Percentiles rank a stretch among this genome's conserved stretches.
Conservation (phyloP, 345 rosid genomes). For the Arabis alpina region DNA sequence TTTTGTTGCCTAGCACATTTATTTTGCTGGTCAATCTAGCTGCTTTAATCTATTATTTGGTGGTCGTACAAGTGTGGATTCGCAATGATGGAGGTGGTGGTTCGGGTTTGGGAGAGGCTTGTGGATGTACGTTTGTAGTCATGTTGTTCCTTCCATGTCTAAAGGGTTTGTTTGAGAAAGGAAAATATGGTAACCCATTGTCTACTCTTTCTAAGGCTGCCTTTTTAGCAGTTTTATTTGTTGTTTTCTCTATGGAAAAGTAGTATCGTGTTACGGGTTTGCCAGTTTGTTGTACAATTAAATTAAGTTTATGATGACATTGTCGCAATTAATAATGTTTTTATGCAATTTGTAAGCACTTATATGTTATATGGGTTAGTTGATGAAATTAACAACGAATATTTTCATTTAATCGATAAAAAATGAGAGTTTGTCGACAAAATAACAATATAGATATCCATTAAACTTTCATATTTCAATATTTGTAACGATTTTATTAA, state of each 20-base stretch:
- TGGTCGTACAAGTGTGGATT: slow-evolving; percentile 28
- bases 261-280: not conserved
- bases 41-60: slow-evolving; percentile 28
- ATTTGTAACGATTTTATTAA: too few species aligned
- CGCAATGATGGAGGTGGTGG: slow-evolving; percentile 25
- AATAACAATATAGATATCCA: too few species aligned
- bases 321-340: too few species aligned
- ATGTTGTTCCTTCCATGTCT: slow-evolving; percentile 52
- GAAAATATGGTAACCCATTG: slow-evolving; percentile 61
- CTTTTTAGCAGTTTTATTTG: slow-evolving; percentile 40
- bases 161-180: slow-evolving; percentile 54
- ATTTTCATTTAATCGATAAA: too few species aligned
- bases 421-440: too few species aligned
- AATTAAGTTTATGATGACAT: too few species aligned
- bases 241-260: not conserved
- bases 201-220: slow-evolving; percentile 52
- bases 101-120: slow-evolving; percentile 47
- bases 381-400: too few species aligned
- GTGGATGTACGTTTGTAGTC: slow-evolving; percentile 45
- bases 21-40: slow-evolving; percentile 50
- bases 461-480: too few species aligned
- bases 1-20: slow-evolving; percentile 59
- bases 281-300: not conserved
- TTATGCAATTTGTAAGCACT: too few species aligned
- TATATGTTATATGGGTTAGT: too few species aligned